phyloP scores from a whole-genome alignment of 345 rosid genomes.

The Fremontodendron californicum region DNA sequence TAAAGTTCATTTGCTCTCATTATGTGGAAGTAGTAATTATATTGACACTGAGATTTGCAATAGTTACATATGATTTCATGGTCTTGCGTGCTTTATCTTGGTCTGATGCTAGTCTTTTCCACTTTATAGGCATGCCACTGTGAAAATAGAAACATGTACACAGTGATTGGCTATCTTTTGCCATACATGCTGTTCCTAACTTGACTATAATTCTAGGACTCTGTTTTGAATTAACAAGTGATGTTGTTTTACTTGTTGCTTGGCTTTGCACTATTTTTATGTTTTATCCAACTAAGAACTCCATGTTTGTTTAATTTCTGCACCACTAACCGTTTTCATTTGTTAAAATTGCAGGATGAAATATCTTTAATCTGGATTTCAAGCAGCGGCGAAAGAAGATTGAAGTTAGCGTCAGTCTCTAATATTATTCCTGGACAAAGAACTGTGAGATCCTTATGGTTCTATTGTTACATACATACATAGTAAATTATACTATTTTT shows the following conservation, averaged over 20 bases:
- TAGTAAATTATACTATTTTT: not conserved
- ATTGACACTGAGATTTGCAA: not conserved
- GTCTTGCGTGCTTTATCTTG: not conserved
- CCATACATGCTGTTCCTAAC: not conserved
- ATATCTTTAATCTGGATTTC: constrained; percentile 88
- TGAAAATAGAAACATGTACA: not conserved
- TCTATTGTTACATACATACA: not conserved
- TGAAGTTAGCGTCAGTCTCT: constrained; percentile 77
- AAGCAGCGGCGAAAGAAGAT: constrained; percentile 69
- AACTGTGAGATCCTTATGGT: constrained; percentile 60
- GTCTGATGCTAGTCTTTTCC: not conserved
- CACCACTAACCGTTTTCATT: not conserved
- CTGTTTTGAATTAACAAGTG: not conserved
- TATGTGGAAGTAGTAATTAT: not conserved
- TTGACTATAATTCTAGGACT: not conserved
- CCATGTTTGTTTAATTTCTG: not conserved
- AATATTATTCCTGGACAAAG: constrained; percentile 92
- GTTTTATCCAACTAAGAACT: not conserved
- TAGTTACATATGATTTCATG: not conserved
- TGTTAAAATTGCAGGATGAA: constrained; percentile 67
- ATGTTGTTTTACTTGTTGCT: not conserved
- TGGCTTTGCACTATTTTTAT: not conserved
- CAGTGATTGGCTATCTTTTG: not conserved
- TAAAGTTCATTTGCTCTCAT: not conserved
- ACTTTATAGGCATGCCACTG: not conserved